These are phyloP conservation scores for Bimuria novae-zelandiae DNA, from an alignment of 2,329 filamentous ascomycete genomes.

Conservation along the genomic window DNA sequence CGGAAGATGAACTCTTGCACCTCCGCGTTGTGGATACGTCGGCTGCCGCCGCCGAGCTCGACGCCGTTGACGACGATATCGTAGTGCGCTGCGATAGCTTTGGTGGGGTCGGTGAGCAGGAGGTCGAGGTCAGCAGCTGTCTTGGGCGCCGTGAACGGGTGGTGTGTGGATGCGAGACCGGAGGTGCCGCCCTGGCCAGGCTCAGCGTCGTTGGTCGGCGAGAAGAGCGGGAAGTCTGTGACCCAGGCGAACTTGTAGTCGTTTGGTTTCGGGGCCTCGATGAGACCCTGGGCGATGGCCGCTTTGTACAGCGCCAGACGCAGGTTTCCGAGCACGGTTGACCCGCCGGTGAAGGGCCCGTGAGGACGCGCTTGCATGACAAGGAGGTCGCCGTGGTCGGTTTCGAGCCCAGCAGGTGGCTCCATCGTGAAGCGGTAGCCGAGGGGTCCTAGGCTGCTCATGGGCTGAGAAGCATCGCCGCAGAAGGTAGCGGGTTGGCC, in stretches of 20 bases:
- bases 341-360: slow-evolving; percentile 70
- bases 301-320: slow-evolving; percentile 71
- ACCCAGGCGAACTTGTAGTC: slow-evolving; percentile 81
- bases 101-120: slow-evolving; percentile 71
- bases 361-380: slow-evolving; percentile 78
- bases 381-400: slow-evolving; percentile 73
- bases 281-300: slow-evolving; percentile 66
- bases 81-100: slow-evolving; percentile 84
- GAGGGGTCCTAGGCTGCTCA: slow-evolving; percentile 76
- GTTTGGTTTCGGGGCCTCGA: slow-evolving; percentile 53
- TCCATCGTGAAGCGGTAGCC: slow-evolving; percentile 72
- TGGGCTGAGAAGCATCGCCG: slow-evolving; percentile 72
- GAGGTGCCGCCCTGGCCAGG: slow-evolving; percentile 82
- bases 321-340: slow-evolving; percentile 72
- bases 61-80: slow-evolving; percentile 95
- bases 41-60: slow-evolving; percentile 89
- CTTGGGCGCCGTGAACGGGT: slow-evolving; percentile 92
- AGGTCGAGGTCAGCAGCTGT: slow-evolving; percentile 72
- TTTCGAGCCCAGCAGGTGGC: slow-evolving; percentile 57
- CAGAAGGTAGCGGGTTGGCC: slow-evolving; percentile 83
- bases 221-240: slow-evolving; percentile 90
- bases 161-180: slow-evolving; percentile 85
- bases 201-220: slow-evolving; percentile 65
- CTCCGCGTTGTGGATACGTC: slow-evolving; percentile 83
- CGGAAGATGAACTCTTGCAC: slow-evolving; percentile 86